Evolutionary conservation across 768 basidiomycete genomes (phyloP).

Genomic region (Rhodosporidiobolus odoratus): DNA sequence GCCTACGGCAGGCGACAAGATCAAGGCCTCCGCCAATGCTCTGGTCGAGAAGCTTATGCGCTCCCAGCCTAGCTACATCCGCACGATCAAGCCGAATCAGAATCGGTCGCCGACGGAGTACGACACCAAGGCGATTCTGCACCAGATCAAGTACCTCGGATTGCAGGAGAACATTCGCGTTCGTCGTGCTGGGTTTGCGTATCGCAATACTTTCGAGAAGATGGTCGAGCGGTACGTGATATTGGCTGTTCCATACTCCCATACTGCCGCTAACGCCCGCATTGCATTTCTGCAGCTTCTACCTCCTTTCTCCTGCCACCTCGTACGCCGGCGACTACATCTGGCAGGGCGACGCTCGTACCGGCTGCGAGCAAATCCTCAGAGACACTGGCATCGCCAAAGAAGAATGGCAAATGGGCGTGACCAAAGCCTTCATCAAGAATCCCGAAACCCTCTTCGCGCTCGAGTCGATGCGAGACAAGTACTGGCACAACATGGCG

Average conservation of each 20-base stretch:
- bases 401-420: slow-evolving; percentile 99
- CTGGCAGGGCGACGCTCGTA: slow-evolving; percentile 83
- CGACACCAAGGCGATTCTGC: slow-evolving; percentile 87
- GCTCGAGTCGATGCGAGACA: slow-evolving; percentile 95
- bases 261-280: not conserved
- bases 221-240: slow-evolving; percentile 73
- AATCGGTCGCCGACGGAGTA: slow-evolving; percentile 89
- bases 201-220: slow-evolving; percentile 96
- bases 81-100: slow-evolving; percentile 97
- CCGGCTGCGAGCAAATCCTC: slow-evolving; percentile 86
- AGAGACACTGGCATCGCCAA: slow-evolving; percentile 90
- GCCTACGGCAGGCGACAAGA: slow-evolving; percentile 94
- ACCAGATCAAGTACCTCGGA: slow-evolving; percentile 99
- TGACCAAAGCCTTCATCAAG: slow-evolving; percentile 98
- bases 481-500: slow-evolving; percentile 99
- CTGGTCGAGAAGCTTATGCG: slow-evolving; percentile 97
- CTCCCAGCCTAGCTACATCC: slow-evolving; percentile 94
- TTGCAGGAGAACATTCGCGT: slow-evolving; percentile 98
- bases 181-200: slow-evolving; percentile 94
- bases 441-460: slow-evolving; percentile 99
- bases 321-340: slow-evolving; percentile 99
- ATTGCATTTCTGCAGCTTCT: slow-evolving; percentile 55
- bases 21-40: slow-evolving; percentile 95
- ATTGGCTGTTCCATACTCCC: not conserved
- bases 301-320: slow-evolving; percentile 85